These are phyloP conservation scores for Diplodia corticola DNA, from an alignment of 2,329 filamentous ascomycete genomes.

Conservation along the genomic window DNA sequence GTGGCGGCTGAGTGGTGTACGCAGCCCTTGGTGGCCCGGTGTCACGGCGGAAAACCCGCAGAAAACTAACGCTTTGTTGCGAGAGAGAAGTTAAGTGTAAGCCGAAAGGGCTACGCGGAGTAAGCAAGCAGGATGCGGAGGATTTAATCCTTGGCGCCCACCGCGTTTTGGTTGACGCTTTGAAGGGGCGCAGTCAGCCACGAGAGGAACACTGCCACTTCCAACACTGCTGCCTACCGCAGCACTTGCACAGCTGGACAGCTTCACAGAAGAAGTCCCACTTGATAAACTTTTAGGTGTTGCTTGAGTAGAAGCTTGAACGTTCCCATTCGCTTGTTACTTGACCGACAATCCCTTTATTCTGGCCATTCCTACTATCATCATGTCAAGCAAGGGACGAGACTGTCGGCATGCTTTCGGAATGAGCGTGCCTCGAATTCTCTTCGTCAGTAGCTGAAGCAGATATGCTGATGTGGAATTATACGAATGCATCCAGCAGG, in stretches of 20 bases:
- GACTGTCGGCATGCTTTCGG: too few relatives aligned
- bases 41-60: not conserved
- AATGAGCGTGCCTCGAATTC: too few relatives aligned
- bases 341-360: too few relatives aligned
- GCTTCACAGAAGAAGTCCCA: not conserved
- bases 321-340: too few relatives aligned
- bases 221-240: not conserved
- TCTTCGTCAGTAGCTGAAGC: too few relatives aligned
- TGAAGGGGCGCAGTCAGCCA: not conserved
- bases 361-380: too few relatives aligned
- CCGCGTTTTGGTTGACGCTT: not conserved
- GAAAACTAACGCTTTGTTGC: not conserved
- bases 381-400: too few relatives aligned
- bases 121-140: slow-evolving; percentile 2
- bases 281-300: not conserved
- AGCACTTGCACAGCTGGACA: not conserved
- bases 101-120: too few relatives aligned
- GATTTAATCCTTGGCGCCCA: not conserved
- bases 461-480: too few relatives aligned
- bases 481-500: too few relatives aligned
- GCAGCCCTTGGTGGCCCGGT: not conserved
- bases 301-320: not conserved
- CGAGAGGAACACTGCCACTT: not conserved
- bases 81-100: not conserved
- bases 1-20: slow-evolving; percentile 6